A percentile compares a stretch with the other conserved stretches of the same genome.
Conservation (phyloP, 805 yeast species). For the Metschnikowia amazonensis region DNA sequence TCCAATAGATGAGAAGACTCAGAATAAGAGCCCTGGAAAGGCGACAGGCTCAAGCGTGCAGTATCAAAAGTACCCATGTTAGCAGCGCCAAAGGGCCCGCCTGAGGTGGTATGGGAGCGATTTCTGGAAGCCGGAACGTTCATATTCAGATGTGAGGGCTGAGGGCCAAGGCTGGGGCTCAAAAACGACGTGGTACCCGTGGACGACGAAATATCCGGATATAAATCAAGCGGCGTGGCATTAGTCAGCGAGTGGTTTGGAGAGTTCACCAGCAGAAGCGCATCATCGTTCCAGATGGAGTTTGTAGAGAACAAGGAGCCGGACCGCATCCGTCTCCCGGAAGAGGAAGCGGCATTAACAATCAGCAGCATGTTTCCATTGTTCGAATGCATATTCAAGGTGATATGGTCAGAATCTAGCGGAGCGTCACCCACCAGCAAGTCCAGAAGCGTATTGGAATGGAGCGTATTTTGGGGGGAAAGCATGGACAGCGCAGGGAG, state of each 20-base stretch:
- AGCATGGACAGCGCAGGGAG: conserved; percentile 3
- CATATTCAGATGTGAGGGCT: conserved; percentile 11
- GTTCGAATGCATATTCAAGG: neutral
- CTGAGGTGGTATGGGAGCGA: conserved; percentile 53
- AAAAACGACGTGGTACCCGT: conserved; percentile 16
- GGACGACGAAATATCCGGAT: conserved; percentile 11
- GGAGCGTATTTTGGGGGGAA: conserved; percentile 11
- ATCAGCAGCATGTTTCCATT: conserved; percentile 14
- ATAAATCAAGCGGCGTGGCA: conserved; percentile 12
- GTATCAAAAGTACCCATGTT: conserved; percentile 16
- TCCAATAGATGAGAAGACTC: conserved; percentile 30
- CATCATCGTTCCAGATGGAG: conserved; percentile 59
- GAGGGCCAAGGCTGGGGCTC: conserved; percentile 22
- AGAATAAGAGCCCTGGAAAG: conserved; percentile 21
- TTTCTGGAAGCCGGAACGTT: conserved; percentile 21
- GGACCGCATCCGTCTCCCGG: conserved; percentile 45
- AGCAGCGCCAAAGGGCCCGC: conserved; percentile 24
- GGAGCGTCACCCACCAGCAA: conserved; percentile 6
- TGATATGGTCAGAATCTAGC: conserved; percentile 1
- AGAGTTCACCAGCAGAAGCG: conserved; percentile 14
- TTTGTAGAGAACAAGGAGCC: conserved; percentile 49
- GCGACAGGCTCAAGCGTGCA: conserved; percentile 22
- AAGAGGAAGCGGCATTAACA: conserved; percentile 10
- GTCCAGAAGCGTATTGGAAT: conserved; percentile 10
- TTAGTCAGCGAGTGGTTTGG: conserved; percentile 15